Evolutionary conservation across 1,139 yeast species (phyloP), one percentile per base, ranked within the genome.

Genomic region (Saccharomyces hybrid): DNA sequence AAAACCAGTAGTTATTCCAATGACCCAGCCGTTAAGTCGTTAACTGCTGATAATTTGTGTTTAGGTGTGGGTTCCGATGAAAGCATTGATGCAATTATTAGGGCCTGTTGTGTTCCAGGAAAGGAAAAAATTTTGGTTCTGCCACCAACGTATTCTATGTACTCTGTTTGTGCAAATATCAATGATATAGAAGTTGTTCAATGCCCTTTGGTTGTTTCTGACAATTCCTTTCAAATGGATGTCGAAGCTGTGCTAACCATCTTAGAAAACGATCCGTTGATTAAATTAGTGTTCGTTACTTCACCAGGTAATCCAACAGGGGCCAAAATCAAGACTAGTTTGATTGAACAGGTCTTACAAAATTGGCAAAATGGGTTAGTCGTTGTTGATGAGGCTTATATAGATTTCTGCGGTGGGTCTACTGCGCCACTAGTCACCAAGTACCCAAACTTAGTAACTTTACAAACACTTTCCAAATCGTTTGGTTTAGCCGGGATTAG

Each of bases 231-330:
- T 71, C 89, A 86, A 64, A 74, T 88, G 51, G 81, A 86, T 60
- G 74, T 81, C 6, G 81, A 78, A 0, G 75, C 73, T n/a, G 79
- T 91, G 46, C 65, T 78, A 32, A 69, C 74, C n/a, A 72, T 78
- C 1, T 71, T 90, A n/a, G 61, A 70, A 8, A 64, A 66, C 0
- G 96, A 91, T 62, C 70, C 82, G 0, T 55, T 71, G 9, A 84
- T 91, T 62, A 91, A 89, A 65, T 70, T 93, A 57, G 76, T 86
- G 1, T 91, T 89, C 68, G 74, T 91, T 59, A 91, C 98, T n/a
- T 88, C 97, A 1, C 99, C 99, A n/a, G 99, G 99, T 31, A 93
- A 93, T 69, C 99, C 99, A 34, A 93, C 99, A 0, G 97, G 86
- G 3, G 79, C 82, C 44, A 72, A 82, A 51, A 70, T 93, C 46